phyloP scores from a whole-genome alignment of 2,329 filamentous ascomycete genomes.

The Chrysosphaeria jannelii region DNA sequence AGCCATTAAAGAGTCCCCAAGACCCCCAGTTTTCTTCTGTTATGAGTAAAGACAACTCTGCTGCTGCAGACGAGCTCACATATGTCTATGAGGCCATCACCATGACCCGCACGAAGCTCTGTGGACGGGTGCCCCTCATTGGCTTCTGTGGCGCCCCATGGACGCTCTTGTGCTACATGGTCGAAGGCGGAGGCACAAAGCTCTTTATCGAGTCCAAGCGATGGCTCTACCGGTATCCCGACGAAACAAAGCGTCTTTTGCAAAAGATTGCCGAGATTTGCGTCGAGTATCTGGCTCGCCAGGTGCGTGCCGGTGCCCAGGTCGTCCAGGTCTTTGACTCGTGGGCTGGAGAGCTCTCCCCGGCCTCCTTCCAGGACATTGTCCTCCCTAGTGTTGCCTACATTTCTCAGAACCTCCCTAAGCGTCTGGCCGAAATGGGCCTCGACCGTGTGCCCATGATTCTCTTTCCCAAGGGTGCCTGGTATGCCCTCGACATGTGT shows the following conservation, averaged over 20 bases:
- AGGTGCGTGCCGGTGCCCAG: conserved; percentile 81
- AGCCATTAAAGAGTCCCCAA: conserved; percentile 47
- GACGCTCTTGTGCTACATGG: conserved; percentile 97
- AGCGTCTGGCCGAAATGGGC: conserved; percentile 39
- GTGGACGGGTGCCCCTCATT: conserved; percentile 69
- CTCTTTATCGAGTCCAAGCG: conserved; percentile 84
- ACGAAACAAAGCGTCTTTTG: conserved; percentile 51
- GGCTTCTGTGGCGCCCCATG: conserved; percentile 94
- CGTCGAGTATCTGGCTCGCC: conserved; percentile 75
- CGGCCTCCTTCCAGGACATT: conserved; percentile 55
- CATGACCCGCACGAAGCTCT: conserved; percentile 60
- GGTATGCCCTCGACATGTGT: conserved; percentile 70
- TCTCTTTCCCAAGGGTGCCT: conserved; percentile 91
- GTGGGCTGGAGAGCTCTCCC: conserved; percentile 84
- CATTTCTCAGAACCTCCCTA: conserved; percentile 56
- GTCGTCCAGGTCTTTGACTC: conserved; percentile 94
- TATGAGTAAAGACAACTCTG: conserved; percentile 47
- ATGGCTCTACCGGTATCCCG: conserved; percentile 76
- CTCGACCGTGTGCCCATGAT: conserved; percentile 78
- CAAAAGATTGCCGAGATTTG: conserved; percentile 85
- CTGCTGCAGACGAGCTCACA: conserved; percentile 44
- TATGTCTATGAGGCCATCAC: conserved; percentile 95
- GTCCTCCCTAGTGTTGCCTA: conserved; percentile 62
- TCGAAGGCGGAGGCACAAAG: conserved; percentile 88
- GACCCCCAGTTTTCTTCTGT: conserved; percentile 62